Conservation (phyloP, 805 yeast genomes). For the Scheffersomyces amazonensis region DNA sequence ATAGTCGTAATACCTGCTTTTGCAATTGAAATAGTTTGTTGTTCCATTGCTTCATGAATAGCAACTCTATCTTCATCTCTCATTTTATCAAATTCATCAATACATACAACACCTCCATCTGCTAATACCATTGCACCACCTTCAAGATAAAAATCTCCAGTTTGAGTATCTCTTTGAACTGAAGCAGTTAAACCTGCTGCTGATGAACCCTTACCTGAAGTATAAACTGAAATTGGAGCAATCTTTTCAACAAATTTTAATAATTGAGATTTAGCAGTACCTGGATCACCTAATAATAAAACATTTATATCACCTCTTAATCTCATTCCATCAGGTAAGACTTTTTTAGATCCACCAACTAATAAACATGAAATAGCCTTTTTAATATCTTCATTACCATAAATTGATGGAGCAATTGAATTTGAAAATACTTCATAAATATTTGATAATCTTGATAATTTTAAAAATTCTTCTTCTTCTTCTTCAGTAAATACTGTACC, state of each 20-base stretch:
- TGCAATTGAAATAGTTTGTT: conserved; percentile 97
- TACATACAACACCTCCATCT: conserved; percentile 98
- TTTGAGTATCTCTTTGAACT: conserved; percentile 85
- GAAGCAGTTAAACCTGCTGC: conserved; percentile 99
- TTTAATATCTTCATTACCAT: conserved; percentile 90
- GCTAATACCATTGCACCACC: conserved; percentile 99
- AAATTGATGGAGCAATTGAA: conserved; percentile 95
- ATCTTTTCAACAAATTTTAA: conserved; percentile 93
- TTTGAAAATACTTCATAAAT: conserved; percentile 80
- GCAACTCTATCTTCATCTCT: conserved; percentile 98
- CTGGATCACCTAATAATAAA: conserved; percentile 93
- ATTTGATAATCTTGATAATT: conserved; percentile 77
- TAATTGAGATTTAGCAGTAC: conserved; percentile 97
- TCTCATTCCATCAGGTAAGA: conserved; percentile 94
- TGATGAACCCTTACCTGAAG: conserved; percentile 98
- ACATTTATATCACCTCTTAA: conserved; percentile 97
- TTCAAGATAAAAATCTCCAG: conserved; percentile 91
- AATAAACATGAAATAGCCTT: conserved; percentile 88
- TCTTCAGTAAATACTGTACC: conserved; percentile 74
- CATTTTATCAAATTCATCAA: conserved; percentile 99
- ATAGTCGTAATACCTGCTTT: conserved; percentile 99
- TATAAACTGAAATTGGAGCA: conserved; percentile 90
- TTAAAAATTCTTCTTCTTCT: conserved; percentile 88
- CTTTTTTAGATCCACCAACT: conserved; percentile 91
- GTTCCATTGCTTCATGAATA: conserved; percentile 99